phyloP scores from a whole-genome alignment of 768 basidiomycete genomes.

The Lactifluus hygrophoroides region DNA sequence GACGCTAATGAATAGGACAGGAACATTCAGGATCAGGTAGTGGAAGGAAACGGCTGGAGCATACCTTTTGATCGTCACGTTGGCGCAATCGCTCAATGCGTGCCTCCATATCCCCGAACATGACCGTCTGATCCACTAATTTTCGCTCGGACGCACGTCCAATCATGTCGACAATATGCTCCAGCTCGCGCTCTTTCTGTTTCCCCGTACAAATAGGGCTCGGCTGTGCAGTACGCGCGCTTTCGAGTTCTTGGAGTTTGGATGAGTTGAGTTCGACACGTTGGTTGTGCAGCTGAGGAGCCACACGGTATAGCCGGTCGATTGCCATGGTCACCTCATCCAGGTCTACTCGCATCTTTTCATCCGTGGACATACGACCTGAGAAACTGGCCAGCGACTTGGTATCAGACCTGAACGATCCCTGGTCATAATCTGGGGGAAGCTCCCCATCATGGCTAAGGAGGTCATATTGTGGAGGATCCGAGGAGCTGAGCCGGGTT shows the following conservation, averaged over 20 bases:
- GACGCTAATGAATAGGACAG: slow-evolving; percentile 39
- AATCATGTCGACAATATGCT: slow-evolving; percentile 62
- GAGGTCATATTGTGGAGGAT: slow-evolving; percentile 20
- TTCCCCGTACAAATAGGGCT: slow-evolving; percentile 31
- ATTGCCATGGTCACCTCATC: slow-evolving; percentile 84
- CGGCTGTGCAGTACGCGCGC: slow-evolving; percentile 43
- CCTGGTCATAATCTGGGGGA: slow-evolving; percentile 27
- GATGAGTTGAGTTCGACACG: slow-evolving; percentile 78
- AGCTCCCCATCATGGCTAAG: slow-evolving; percentile 28
- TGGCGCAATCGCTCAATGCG: slow-evolving; percentile 46
- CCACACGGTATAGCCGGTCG: slow-evolving; percentile 75
- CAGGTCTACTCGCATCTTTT: slow-evolving; percentile 82
- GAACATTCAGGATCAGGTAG: slow-evolving; percentile 2
- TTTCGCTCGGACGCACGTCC: slow-evolving; percentile 63
- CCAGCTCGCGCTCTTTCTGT: slow-evolving; percentile 52
- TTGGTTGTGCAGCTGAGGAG: slow-evolving; percentile 87
- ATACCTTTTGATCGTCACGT: slow-evolving; percentile 58
- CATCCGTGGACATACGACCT: slow-evolving; percentile 32
- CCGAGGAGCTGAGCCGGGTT: not conserved
- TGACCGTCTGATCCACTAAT: slow-evolving; percentile 60
- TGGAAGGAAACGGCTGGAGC: slow-evolving; percentile 7
- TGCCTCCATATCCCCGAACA: slow-evolving; percentile 50
- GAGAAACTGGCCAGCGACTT: slow-evolving; percentile 13
- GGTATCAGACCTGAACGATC: slow-evolving; percentile 6
- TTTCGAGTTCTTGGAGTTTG: slow-evolving; percentile 67